Percentiles rank a stretch among this genome's conserved stretches.
Evolutionary conservation across 2,329 filamentous ascomycete genomes (phyloP).

Genomic region (Fusarium tricinctum): DNA sequence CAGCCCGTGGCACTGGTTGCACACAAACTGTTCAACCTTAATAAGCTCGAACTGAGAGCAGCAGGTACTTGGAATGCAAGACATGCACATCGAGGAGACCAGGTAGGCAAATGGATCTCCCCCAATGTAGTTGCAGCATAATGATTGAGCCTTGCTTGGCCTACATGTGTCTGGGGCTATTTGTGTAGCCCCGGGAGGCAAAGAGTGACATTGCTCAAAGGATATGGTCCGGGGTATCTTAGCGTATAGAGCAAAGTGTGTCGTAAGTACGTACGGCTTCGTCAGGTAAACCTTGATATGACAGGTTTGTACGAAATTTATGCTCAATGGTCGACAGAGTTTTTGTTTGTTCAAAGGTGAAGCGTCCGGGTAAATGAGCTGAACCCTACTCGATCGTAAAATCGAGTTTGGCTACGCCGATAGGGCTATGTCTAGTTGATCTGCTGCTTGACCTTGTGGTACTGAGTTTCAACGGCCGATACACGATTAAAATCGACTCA

Average conservation of each 20-base stretch:
- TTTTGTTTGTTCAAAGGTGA: slow-evolving; percentile 9
- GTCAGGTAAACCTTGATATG: slow-evolving; percentile 11
- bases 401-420: slow-evolving; percentile 4
- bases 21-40: slow-evolving; percentile 27
- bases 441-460: slow-evolving; percentile 13
- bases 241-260: slow-evolving; percentile 5
- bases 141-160: slow-evolving; percentile 2
- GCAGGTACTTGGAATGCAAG: no score
- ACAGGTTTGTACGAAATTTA: slow-evolving; percentile 9
- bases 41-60: not conserved
- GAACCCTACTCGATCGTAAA: slow-evolving; percentile 7
- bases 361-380: slow-evolving; percentile 2
- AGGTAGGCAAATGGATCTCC: not conserved
- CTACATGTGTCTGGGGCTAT: not conserved
- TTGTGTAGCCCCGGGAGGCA: not conserved
- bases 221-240: slow-evolving; percentile 10
- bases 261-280: not conserved
- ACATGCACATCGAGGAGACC: not conserved
- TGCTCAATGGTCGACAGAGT: slow-evolving; percentile 1
- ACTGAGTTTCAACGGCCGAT: no score
- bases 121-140: not conserved
- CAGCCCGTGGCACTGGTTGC: slow-evolving; percentile 39
- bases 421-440: slow-evolving; percentile 17
- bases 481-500: slow-evolving; percentile 20
- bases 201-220: slow-evolving; percentile 1